Evolutionary conservation across 495 filamentous ascomycete genomes (phyloP).

Genomic region (Podospora didyma): DNA sequence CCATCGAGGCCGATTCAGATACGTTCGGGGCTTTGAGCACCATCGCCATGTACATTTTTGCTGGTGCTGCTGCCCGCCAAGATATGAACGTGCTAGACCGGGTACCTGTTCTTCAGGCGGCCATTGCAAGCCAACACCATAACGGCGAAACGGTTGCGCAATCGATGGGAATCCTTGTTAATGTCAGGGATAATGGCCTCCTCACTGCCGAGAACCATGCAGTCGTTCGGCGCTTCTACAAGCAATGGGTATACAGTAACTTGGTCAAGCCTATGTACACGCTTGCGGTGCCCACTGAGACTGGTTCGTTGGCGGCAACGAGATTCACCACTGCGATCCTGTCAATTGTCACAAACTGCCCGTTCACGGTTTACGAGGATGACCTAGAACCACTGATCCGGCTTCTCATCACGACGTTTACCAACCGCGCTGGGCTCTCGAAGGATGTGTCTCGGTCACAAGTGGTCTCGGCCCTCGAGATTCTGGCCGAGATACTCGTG

Average conservation of each 20-base stretch:
- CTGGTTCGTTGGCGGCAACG: constrained; percentile 11
- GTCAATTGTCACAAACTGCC: constrained; percentile 36
- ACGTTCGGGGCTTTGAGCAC: constrained; percentile 19
- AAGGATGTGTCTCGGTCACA: constrained; percentile 15
- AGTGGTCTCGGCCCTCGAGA: constrained; percentile 30
- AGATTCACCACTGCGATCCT: constrained; percentile 30
- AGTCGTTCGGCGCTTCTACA: constrained; percentile 27
- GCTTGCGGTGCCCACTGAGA: constrained; percentile 18
- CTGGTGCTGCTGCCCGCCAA: constrained; percentile 26
- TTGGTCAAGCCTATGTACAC: constrained; percentile 26
- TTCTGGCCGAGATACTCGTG: constrained; percentile 36
- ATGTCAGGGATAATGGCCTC: constrained; percentile 17
- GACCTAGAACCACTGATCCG: constrained; percentile 33
- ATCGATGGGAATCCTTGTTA: constrained; percentile 22
- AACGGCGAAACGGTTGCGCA: constrained; percentile 25
- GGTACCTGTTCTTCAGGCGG: constrained; percentile 17
- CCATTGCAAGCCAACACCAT: constrained; percentile 10
- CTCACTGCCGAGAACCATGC: constrained; percentile 28
- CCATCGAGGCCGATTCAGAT: constrained; percentile 5
- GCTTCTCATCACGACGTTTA: constrained; percentile 35
- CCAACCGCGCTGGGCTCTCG: constrained; percentile 2
- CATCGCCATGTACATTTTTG: constrained; percentile 23
- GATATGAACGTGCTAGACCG: constrained; percentile 21
- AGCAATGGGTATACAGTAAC: constrained; percentile 31
- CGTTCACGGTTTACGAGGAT: constrained; percentile 38